A percentile compares a stretch with the other conserved stretches of the same genome.
phyloP scores from a whole-genome alignment of 2,329 filamentous ascomycete genomes.

The Claviceps sp. region DNA sequence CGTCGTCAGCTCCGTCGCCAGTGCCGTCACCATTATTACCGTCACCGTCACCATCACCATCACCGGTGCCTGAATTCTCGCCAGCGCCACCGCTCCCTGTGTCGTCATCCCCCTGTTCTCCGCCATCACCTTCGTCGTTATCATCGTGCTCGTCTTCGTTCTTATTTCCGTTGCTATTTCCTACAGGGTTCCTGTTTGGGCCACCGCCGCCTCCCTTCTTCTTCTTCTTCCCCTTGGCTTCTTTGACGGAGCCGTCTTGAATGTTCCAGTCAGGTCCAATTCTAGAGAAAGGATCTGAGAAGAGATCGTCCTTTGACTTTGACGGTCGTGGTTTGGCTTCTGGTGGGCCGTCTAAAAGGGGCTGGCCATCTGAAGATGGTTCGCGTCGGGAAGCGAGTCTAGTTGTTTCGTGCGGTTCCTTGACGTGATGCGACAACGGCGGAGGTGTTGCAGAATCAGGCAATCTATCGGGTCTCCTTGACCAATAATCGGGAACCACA shows the following conservation, averaged over 20 bases:
- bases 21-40: conserved; percentile 4
- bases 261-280: conserved; percentile 12
- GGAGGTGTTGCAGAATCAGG: not conserved
- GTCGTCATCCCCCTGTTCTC: conserved; percentile 1
- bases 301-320: conserved; percentile 5
- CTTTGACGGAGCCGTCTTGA: conserved; percentile 8
- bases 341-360: not conserved
- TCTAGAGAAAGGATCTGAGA: conserved; percentile 11
- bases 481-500: conserved; percentile 1
- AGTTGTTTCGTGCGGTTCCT: conserved; percentile 1
- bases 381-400: conserved; percentile 5
- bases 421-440: not conserved
- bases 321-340: not conserved
- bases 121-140: not conserved
- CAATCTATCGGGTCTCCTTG: not conserved
- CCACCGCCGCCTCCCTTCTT: conserved; percentile 5
- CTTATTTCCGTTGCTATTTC: conserved; percentile 4
- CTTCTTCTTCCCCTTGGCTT: conserved; percentile 10
- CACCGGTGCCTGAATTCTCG: conserved; percentile 4
- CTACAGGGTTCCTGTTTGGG: conserved; percentile 5
- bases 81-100: not conserved
- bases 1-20: conserved; percentile 1
- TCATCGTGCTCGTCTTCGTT: conserved; percentile 1
- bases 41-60: not conserved
- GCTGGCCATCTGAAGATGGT: not conserved